Evolutionary conservation across 139 green algal genomes (phyloP), one percentile per base, ranked within the genome.

Genomic region (Chlorella sorokiniana): DNA sequence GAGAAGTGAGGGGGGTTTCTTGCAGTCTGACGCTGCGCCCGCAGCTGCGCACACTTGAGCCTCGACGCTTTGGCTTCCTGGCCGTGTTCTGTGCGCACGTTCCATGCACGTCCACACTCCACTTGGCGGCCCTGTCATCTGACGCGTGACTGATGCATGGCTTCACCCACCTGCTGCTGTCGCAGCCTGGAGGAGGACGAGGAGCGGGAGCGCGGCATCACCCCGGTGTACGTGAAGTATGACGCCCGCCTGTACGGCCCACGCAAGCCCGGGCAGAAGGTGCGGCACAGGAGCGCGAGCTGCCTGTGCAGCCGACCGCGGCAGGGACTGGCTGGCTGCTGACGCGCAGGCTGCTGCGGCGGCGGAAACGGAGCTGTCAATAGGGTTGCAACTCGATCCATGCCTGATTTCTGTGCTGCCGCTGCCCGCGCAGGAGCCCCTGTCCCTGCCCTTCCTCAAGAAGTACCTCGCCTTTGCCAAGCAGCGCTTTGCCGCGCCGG

Each of bases 221-320:
- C 79, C 77, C 73, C 61, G 33, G 86, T 95, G 73, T 94, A 91
- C 63, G 87, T 94, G 31, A 95, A 95, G 88, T 93, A 94, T 68
- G 88, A 97, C 79, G 78, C 71, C 5, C 82, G 90, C 52, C 90
- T 98, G 75, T 93, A 96, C 73, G 92, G 93, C 18, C 76, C 86
- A 31, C 81, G 82, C 62, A 62, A 69, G 38, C 62, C 76, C 8
- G 82, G 86, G 42, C 59, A 83, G 23, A 81, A 88, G 31, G 76
- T 77, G 78, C 14, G 74, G n/a, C n/a, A n/a, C n/a, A n/a, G n/a
- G n/a, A n/a, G n/a, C n/a, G n/a, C n/a, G n/a, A n/a, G n/a, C n/a
- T n/a, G n/a, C n/a, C n/a, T n/a, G n/a, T n/a, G n/a, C n/a, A n/a
- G n/a, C n/a, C n/a, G n/a, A n/a, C n/a, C n/a, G n/a, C n/a, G n/a